These are phyloP conservation scores for Penicillium daleae DNA, from an alignment of 495 filamentous ascomycete species.

Conservation along the genomic window DNA sequence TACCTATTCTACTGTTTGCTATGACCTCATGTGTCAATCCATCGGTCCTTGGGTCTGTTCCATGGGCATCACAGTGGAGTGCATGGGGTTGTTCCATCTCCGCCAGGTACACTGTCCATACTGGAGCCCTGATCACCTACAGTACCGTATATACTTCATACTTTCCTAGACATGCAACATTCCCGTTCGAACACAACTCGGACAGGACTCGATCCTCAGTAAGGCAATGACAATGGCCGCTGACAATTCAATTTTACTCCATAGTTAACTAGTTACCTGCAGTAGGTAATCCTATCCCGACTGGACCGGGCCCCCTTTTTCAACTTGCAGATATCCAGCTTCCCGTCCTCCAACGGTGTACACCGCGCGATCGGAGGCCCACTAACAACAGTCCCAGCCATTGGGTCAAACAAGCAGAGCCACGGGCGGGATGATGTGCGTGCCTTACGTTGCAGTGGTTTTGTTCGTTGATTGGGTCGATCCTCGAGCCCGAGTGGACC, in stretches of 20 bases:
- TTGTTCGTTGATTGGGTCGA: slow-evolving; percentile 26
- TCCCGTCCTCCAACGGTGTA: not conserved
- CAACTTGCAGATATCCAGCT: no score
- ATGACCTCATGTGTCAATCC: slow-evolving; percentile 9
- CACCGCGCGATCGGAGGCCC: slow-evolving; percentile 25
- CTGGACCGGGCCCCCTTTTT: not conserved
- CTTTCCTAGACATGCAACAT: not conserved
- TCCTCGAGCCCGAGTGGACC: slow-evolving; percentile 21
- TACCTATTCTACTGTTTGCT: not conserved
- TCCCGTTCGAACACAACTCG: no score
- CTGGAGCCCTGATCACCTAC: no score
- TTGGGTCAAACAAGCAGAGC: slow-evolving; percentile 37
- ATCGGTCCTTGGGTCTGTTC: slow-evolving; percentile 2
- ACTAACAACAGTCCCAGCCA: slow-evolving; percentile 27
- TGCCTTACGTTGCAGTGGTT: slow-evolving; percentile 24
- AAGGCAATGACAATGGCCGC: slow-evolving; percentile 7
- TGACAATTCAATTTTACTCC: not conserved
- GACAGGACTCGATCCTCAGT: not conserved
- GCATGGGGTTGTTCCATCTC: slow-evolving; percentile 8
- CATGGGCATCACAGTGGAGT: slow-evolving; percentile 7
- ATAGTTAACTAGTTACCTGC: no score
- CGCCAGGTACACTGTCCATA: not conserved
- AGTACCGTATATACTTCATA: not conserved
- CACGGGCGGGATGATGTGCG: slow-evolving; percentile 43
- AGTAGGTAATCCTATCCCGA: not conserved